Base-by-base conservation (phyloP, 2,329 filamentous ascomycete genomes). In the Colletotrichum paranaense region DNA sequence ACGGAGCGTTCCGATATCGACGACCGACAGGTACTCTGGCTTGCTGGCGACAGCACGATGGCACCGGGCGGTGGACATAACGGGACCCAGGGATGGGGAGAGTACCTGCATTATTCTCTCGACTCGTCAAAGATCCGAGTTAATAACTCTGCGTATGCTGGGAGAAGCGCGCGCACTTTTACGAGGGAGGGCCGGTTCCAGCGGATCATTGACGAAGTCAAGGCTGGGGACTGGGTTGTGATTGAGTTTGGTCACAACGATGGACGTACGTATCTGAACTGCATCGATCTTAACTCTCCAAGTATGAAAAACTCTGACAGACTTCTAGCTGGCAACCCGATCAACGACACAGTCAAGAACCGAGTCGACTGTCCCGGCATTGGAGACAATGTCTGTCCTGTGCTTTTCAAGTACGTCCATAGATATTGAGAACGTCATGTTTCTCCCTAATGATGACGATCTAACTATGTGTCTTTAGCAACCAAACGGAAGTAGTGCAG, bases 201-300 rank as follows among this genome's bases (percentile, higher is more conserved):
- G 14, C 85, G 84, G 0, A 87, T 94, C 59, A 86, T 88, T 62
- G 81, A 85, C 53, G 77, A 84, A 2, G 84, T 93, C 24, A 76
- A 87, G 77, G 69, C 84, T 1, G 90, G 90, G 38, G 92, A 94
- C 80, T 91, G 89, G 80, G 91, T 93, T 0, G 85, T 93, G 60
- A 92, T 93, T 66, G 92, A 93, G 76, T 93, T 94, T 77, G 92
- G 92, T 0, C 92, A 94, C 84, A 94, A 94, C 76, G 92, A 94
- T 76, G 92, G 91, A n/a, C 69, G 69, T 69, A n/a, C 4, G 69
- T 72, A 57, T 35, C 2, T 35, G 4, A 12, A 12, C 32, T 35
- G 32, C 32, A 35, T 35, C 32, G 32, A 35, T 35, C 11, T 11
- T 35, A 12, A 11, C 32, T 35, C 32, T 1, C 4, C 32, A 35